Base-by-base conservation (phyloP, 192 early-diverging fungal genomes). In the Chytriomyces sp. region DNA sequence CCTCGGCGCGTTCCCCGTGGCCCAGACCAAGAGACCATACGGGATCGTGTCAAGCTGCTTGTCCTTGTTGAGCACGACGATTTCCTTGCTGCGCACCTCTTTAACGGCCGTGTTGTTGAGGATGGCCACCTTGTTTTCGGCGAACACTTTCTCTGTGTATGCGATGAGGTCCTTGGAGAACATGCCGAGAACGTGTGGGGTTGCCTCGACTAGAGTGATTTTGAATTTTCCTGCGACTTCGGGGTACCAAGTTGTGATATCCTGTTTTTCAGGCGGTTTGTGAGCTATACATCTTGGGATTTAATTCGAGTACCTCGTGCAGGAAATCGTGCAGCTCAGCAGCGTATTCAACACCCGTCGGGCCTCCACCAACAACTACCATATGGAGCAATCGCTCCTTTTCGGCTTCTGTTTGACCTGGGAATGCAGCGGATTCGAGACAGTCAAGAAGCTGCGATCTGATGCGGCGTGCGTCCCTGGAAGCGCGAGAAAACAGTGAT, bases 261-360 rank as follows among this genome's bases (percentile, higher is more conserved):
- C n/a, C n/a, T n/a, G n/a, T n/a, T n/a, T n/a, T n/a, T n/a, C n/a
- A n/a, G n/a, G n/a, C n/a, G n/a, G n/a, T n/a, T n/a, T n/a, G n/a
- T n/a, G n/a, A n/a, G n/a, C n/a, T n/a, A n/a, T n/a, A n/a, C n/a
- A n/a, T n/a, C n/a, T n/a, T n/a, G n/a, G n/a, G n/a, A n/a, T n/a
- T n/a, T n/a, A n/a, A n/a, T n/a, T n/a, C n/a, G n/a, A n/a, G n/a
- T n/a, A n/a, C 92, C 34, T 92, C 91, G 67, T 81, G 75, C 64
- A 93, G 77, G 77, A 93, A 93, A 78, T 93, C 92, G 76, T 92
- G 86, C 44, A 93, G 80, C 81, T 92, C 92, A 19, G 91, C 92
- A 14, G 92, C 91, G 73, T 93, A 93, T 75, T 93, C 83, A 22
- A 87, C 83, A 7, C 81, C 81, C 0, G 81, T 84, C 28, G 80